phyloP scores from a whole-genome alignment of 1,139 yeast species.

The Yamadazyma atlantica region DNA sequence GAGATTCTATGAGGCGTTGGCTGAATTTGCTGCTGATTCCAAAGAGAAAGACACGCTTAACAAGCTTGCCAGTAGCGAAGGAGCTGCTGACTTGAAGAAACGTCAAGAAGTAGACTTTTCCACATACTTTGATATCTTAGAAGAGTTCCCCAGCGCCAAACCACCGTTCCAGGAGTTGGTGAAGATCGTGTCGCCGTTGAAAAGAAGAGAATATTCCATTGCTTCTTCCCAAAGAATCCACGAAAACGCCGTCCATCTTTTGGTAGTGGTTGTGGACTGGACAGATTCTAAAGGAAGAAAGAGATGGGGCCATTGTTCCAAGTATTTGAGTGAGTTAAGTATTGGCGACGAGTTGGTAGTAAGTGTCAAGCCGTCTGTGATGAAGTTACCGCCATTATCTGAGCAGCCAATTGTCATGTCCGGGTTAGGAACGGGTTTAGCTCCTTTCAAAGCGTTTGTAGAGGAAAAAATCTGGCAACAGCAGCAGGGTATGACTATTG shows the following conservation, averaged over 20 bases:
- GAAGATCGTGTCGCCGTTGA: constrained; percentile 76
- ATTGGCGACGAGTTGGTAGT: constrained; percentile 89
- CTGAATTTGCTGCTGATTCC: constrained; percentile 69
- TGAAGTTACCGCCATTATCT: constrained; percentile 89
- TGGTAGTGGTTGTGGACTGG: constrained; percentile 98
- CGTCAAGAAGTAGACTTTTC: constrained; percentile 83
- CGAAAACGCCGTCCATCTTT: constrained; percentile 85
- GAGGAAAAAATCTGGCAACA: constrained; percentile 96
- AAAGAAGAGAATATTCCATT: constrained; percentile 98
- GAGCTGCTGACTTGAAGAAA: constrained; percentile 82
- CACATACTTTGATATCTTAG: constrained; percentile 79
- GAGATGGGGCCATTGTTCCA: constrained; percentile 94
- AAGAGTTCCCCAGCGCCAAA: constrained; percentile 78
- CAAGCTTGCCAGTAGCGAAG: constrained; percentile 70
- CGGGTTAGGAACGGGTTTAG: constrained; percentile 97
- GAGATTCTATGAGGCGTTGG: constrained; percentile 84
- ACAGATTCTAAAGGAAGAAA: constrained; percentile 80
- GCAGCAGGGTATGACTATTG: constrained; percentile 85
- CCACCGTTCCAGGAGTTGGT: constrained; percentile 76
- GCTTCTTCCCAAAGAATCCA: constrained; percentile 95
- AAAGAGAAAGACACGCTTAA: constrained; percentile 63
- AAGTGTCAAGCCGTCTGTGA: constrained; percentile 93
- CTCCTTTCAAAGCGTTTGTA: constrained; percentile 96
- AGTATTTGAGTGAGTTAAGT: constrained; percentile 73
- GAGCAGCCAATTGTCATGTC: constrained; percentile 94